phyloP scores from a whole-genome alignment of 2,329 filamentous ascomycete species.

The Ophiocordyceps polyrhachis-furcata region DNA sequence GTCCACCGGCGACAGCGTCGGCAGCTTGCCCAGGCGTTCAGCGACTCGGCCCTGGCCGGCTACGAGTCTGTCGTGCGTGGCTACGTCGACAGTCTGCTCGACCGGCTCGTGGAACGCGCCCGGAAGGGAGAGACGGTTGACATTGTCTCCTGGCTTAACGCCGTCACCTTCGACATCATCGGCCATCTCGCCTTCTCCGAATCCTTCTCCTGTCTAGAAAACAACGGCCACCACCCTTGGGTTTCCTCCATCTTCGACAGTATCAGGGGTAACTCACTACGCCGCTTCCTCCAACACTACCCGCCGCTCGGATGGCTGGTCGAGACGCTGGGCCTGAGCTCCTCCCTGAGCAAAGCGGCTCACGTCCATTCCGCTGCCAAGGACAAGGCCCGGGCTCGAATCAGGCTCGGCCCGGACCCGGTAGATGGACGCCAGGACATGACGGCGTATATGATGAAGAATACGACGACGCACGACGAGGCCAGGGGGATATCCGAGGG shows the following conservation, averaged over 20 bases:
- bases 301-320: no score
- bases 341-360: no score
- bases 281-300: slow-evolving; percentile 3
- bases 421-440: no score
- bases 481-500: no score
- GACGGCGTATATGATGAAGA: no score
- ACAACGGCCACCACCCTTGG: slow-evolving; percentile 10
- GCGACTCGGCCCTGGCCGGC: slow-evolving; percentile 10
- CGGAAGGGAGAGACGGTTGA: slow-evolving; percentile 3
- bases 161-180: slow-evolving; percentile 22
- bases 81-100: slow-evolving; percentile 10
- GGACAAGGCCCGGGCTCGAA: no score
- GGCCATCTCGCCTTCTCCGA: slow-evolving; percentile 22
- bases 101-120: slow-evolving; percentile 5
- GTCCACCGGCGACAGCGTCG: slow-evolving; percentile 5
- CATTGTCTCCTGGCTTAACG: slow-evolving; percentile 17
- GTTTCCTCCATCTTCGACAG: slow-evolving; percentile 6
- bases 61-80: slow-evolving; percentile 11
- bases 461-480: no score
- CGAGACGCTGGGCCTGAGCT: no score
- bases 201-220: slow-evolving; percentile 17
- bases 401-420: no score
- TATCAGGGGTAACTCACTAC: slow-evolving; percentile 1
- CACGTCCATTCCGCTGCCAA: no score
- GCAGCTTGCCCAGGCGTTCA: slow-evolving; percentile 13